Base-by-base conservation (phyloP, 306 rosid genomes). In the Prosopis cineraria region DNA sequence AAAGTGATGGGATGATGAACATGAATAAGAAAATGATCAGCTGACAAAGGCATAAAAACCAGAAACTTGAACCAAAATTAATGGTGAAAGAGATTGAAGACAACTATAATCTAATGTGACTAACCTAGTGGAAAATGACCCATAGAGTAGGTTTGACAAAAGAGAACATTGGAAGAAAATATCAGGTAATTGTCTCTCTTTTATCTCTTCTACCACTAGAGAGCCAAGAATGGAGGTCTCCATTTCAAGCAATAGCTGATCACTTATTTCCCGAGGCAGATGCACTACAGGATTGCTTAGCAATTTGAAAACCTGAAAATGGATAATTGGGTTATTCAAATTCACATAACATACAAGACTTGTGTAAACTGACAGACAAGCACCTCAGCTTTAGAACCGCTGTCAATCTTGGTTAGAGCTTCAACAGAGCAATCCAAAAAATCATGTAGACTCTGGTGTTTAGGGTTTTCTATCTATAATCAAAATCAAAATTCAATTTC, bases 371-470 rank as follows among this genome's bases (percentile, higher is more conserved):
- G 77, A 82, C 48, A 81, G 76, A 47, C 67, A 65, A 69, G 39
- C 72, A 94, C 98, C 97, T 94, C 88, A 74, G 75, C 80, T n/a
- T 82, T 68, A 43, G 87, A 83, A 81, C 85, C 82, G 52, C 70
- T 75, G 80, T 82, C 80, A 74, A 90, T 81, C 82, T 86, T 79
- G 24, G 93, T 84, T 12, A 94, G 89, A 83, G 81, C 89, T 80
- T 92, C 97, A 68, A 87, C 83, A 70, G 92, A 88, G 88, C 97
- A 88, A 69, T 94, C 97, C 84, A 89, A 87, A 74, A 87, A 81
- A 48, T 81, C 88, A 58, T 78, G 88, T 67, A 84, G 41, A 84
- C 80, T 66, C 70, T 72, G 83, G 19, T 78, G 84, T 76, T 85
- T 90, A 70, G 85, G 76, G 63, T 88, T 93, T 73, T 88, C 94